phyloP scores from a whole-genome alignment of 176 grass and related monocot species.

The Otatea glauca region DNA sequence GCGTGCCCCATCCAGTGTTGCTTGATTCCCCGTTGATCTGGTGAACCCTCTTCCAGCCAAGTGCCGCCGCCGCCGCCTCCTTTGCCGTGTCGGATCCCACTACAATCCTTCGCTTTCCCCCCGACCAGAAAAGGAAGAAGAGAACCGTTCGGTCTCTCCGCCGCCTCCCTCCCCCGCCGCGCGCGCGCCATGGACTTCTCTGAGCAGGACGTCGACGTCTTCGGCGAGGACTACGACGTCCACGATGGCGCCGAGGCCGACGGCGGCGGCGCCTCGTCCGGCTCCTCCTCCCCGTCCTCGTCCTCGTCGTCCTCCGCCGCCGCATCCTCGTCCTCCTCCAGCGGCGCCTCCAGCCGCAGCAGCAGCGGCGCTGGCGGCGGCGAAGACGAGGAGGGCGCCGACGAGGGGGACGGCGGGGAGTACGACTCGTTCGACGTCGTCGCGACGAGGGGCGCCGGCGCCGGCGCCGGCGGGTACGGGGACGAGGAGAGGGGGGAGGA shows the following conservation, averaged over 20 bases:
- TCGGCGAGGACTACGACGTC: constrained; percentile 62
- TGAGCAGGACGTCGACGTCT: constrained; percentile 73
- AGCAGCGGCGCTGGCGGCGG: constrained; percentile 57
- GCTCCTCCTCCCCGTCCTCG: constrained; percentile 77
- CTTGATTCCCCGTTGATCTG: too few relatives aligned
- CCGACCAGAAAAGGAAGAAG: constrained; percentile 28
- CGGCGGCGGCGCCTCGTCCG: constrained; percentile 63
- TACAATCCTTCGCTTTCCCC: not conserved
- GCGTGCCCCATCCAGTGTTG: too few relatives aligned
- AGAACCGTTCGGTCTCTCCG: constrained; percentile 12
- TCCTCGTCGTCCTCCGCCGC: constrained; percentile 82
- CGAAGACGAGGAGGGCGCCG: constrained; percentile 53
- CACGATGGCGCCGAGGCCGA: constrained; percentile 47
- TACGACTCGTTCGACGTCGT: constrained; percentile 52
- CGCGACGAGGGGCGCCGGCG: constrained; percentile 1
- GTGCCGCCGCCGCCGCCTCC: too few relatives aligned
- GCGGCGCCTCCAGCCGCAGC: constrained; percentile 59
- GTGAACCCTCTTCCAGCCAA: too few relatives aligned
- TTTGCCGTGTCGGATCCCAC: too few relatives aligned
- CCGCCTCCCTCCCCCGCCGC: not conserved
- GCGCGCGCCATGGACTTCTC: constrained; percentile 74
- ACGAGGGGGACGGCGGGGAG: constrained; percentile 48
- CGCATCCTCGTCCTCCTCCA: constrained; percentile 63
- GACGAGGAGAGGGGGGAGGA: constrained; percentile 37
- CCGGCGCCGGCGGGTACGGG: constrained; percentile 31